Evolutionary conservation across 352 stramenopile genomes (phyloP).

Genomic region (Globisporangium cylindrosporum): DNA sequence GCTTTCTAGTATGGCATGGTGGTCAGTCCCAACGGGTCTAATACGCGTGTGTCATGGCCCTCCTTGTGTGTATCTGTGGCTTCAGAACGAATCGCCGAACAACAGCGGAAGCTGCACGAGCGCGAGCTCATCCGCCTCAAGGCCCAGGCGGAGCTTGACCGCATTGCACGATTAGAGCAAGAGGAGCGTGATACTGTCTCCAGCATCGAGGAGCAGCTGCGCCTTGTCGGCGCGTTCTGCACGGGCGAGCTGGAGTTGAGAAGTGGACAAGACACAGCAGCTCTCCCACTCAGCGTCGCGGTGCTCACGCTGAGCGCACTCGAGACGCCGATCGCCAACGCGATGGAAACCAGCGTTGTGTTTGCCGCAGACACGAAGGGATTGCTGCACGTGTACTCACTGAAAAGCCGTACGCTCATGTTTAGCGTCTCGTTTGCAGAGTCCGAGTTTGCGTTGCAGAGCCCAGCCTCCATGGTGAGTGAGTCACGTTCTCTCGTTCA

Average conservation of each 20-base stretch:
- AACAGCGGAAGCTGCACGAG: slow-evolving; percentile 34
- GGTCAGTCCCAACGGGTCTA: not conserved
- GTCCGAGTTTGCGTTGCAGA: slow-evolving; percentile 11
- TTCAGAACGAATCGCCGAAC: slow-evolving; percentile 37
- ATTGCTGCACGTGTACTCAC: slow-evolving; percentile 31
- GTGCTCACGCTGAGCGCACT: slow-evolving; percentile 23
- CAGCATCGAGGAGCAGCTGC: slow-evolving; percentile 43
- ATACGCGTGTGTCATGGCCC: not conserved
- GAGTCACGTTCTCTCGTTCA: not conserved
- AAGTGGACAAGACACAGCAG: not conserved
- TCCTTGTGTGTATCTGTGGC: not conserved
- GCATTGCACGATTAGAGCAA: slow-evolving; percentile 41
- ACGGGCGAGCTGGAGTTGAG: slow-evolving; percentile 30
- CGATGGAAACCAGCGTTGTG: slow-evolving; percentile 29
- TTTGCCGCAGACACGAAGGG: slow-evolving; percentile 33
- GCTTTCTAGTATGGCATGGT: not conserved
- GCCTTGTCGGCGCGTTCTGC: slow-evolving; percentile 50
- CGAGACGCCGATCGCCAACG: slow-evolving; percentile 26
- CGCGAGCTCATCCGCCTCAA: slow-evolving; percentile 24
- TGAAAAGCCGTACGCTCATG: slow-evolving; percentile 23
- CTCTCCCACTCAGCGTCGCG: slow-evolving; percentile 24
- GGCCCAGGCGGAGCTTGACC: slow-evolving; percentile 31
- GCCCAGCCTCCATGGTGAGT: slow-evolving; percentile 22
- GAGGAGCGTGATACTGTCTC: slow-evolving; percentile 30
- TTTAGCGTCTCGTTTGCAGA: slow-evolving; percentile 21